Base-by-base conservation (phyloP, 306 rosid genomes). In the Fagus sylvatica region DNA sequence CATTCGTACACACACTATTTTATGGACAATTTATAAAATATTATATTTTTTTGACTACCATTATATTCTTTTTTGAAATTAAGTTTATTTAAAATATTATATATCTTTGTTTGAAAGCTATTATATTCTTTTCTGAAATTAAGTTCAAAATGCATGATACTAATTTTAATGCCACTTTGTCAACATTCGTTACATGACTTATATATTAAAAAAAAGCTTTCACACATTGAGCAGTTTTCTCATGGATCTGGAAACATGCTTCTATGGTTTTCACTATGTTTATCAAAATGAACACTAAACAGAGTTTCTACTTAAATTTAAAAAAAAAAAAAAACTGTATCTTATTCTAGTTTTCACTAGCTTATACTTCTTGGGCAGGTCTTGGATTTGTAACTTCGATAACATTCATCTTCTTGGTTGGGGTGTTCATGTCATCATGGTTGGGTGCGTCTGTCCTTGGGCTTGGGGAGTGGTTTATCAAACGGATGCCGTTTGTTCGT, bases 381-480 rank as follows among this genome's bases (percentile, higher is more conserved):
- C 96, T 93, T 84, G 98, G 98, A 79, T 93, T 93, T 69, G 81
- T 91, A 73, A 93, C 98, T 82, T 93, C 98, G 74, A 87, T 93
- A 70, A 85, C 91, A 10, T 93, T 93, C 86, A 91, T 93, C 87
- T 93, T 93, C 89, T 43, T 93, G 86, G 88, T 93, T 11, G 98
- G 98, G 86, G 94, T 93, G 78, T 89, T 93, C 89, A 93, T 93
- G 98, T 93, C 98, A 74, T 93, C 98, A 55, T 93, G 98, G 98
- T 78, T 93, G 94, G 98, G 98, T 72, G 88, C 98, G 71, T 93
- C 98, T 85, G 96, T 93, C 75, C 79, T 93, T 78, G 87, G 88
- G 66, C 98, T 93, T 76, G 98, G 98, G 43, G 98, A 93, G 88
- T 93, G 98, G 98, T 89, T 91, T 76, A 93, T 93, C 80, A 93